Base-by-base conservation (phyloP, 192 early-diverging fungal species). In the Coemansia sp. region DNA sequence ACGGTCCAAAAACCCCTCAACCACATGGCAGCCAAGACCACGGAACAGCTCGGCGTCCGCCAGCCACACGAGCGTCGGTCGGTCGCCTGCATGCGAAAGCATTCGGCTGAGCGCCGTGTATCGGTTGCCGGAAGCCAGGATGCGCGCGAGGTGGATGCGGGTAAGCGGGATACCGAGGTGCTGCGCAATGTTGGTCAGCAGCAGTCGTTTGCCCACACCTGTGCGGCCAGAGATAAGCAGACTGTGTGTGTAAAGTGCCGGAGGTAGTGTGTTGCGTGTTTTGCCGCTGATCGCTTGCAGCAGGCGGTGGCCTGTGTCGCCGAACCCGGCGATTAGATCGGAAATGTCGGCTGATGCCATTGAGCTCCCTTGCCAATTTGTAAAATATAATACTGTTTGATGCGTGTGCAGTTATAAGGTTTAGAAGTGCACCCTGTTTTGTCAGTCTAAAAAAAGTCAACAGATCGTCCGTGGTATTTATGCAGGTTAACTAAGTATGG, bases 141-240 rank as follows among this genome's bases (percentile, higher is more conserved):
- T 45, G 6, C 66, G 53, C 2, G 70, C 73, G 4, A 72, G 41
- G 43, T 81, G 59, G 15, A 77, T 52, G 15, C 50, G 57, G 14
- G 58, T 15, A 0, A 77, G 23, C 11, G 37, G 13, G 55, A 53
- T 62, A 24, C 24, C 25, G 19, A 69, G 45, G 10, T 62, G 46
- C 5, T 50, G 19, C 0, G 70, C 71, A 9, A 73, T 46, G 17
- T 45, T 40, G 7, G 49, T 53, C 2, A 81, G 9, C 11, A 77
- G 42, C 30, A 77, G 62, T 7, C 73, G 56, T 50, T 81, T 81
- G n/a, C 80, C 80, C 9, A 66, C 51, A 1, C 80, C 80, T 0
- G 80, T 49, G n/a, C 64, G 54, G 10, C 80, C 80, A 2, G 73
- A 73, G 8, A 81, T n/a, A 19, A 81, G 43, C 0, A 73, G 18